Evolutionary conservation across 202 grass and related monocot genomes (phyloP).

Genomic region (Digitaria exilis): DNA sequence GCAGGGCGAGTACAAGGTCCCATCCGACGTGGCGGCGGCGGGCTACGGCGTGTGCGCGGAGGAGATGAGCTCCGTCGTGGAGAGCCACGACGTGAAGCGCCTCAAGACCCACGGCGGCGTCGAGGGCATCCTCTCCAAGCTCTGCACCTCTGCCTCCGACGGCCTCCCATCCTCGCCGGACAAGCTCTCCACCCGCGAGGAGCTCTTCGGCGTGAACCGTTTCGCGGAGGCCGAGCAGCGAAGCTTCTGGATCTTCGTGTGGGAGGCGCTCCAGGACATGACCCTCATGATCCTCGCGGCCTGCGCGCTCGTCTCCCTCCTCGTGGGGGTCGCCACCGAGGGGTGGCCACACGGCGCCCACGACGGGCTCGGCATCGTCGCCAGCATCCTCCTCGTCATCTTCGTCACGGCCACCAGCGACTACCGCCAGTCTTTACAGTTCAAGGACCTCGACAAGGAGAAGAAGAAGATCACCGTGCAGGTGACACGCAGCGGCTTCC

Average conservation of each 20-base stretch:
- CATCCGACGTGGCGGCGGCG: conserved; percentile 57
- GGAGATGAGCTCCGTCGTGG: conserved; percentile 77
- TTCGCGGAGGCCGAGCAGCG: conserved; percentile 68
- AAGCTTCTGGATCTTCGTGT: conserved; percentile 93
- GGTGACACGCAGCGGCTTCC: conserved; percentile 67
- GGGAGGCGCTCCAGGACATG: conserved; percentile 97
- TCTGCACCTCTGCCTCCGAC: conserved; percentile 69
- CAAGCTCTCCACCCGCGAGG: conserved; percentile 36
- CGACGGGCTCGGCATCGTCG: conserved; percentile 90
- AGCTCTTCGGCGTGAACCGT: conserved; percentile 75
- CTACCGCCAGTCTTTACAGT: conserved; percentile 87
- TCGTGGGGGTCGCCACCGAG: conserved; percentile 85
- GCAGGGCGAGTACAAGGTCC: conserved; percentile 70
- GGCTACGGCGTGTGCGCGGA: conserved; percentile 85
- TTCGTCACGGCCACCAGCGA: conserved; percentile 92
- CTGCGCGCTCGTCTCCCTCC: conserved; percentile 82
- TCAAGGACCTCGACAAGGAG: conserved; percentile 97
- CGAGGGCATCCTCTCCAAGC: conserved; percentile 54
- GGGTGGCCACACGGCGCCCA: conserved; percentile 94
- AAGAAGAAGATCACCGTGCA: conserved; percentile 96
- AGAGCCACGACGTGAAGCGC: conserved; percentile 87
- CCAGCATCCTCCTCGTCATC: conserved; percentile 86
- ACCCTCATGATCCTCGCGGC: conserved; percentile 87
- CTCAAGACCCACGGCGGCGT: conserved; percentile 68
- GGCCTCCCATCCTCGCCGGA: conserved; percentile 54